These are phyloP conservation scores for Fusarium sp. DNA, from an alignment of 2,329 filamentous ascomycete species.

Conservation along the genomic window DNA sequence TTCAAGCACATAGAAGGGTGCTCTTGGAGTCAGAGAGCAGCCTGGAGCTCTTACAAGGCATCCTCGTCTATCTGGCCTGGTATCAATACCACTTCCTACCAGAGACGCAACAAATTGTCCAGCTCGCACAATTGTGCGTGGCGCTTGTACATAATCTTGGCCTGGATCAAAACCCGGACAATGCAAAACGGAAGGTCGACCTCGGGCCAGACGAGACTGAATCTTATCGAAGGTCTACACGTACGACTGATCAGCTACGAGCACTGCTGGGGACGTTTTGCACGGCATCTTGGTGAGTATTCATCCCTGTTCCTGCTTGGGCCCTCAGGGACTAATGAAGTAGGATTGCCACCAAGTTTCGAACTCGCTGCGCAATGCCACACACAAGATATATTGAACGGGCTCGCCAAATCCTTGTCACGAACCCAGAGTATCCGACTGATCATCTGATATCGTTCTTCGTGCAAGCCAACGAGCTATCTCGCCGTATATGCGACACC, in stretches of 20 bases:
- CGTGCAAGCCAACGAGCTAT: not conserved
- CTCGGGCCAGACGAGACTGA: conserved; percentile 3
- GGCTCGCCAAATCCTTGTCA: not conserved
- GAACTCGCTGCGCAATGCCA: conserved; percentile 1
- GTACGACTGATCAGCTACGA: not conserved
- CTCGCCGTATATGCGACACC: not conserved
- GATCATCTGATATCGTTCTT: not conserved
- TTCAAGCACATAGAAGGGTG: not conserved
- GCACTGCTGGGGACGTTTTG: not conserved
- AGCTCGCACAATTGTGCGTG: conserved; percentile 2
- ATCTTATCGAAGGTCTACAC: not conserved
- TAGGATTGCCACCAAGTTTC: conserved; percentile 8
- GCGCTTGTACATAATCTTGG: conserved; percentile 5
- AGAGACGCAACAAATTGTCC: conserved; percentile 7
- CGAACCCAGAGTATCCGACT: not conserved
- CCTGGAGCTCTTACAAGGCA: conserved; percentile 2
- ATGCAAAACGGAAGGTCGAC: not conserved
- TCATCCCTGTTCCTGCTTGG: not conserved
- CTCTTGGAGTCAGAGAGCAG: not conserved
- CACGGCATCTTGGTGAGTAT: not conserved
- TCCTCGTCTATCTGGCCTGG: conserved; percentile 6
- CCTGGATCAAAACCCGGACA: conserved; percentile 7
- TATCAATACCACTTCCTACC: conserved; percentile 10
- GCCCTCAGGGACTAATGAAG: not conserved
- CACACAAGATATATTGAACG: conserved; percentile 1